These are phyloP conservation scores for Eucalyptus albens DNA, from an alignment of 345 rosid genomes.

Conservation along the genomic window DNA sequence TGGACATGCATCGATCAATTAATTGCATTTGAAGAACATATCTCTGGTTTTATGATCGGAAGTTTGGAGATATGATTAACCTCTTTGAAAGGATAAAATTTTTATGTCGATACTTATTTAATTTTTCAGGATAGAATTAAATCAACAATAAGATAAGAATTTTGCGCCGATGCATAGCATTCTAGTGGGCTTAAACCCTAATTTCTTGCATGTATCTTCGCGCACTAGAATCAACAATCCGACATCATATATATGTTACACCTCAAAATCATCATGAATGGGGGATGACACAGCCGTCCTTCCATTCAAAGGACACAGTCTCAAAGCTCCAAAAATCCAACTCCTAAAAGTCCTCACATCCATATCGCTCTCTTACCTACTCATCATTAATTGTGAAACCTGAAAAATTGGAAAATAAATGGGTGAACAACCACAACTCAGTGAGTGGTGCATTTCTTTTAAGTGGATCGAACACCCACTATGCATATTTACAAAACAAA, in stretches of 20 bases:
- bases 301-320: no score
- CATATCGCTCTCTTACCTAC: accelerated
- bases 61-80: not conserved
- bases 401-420: no score
- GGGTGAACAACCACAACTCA: no score
- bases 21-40: not conserved
- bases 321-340: no score
- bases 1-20: not conserved
- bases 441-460: accelerated
- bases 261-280: no score
- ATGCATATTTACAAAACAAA: no score
- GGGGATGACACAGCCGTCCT: accelerated
- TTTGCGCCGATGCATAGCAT: not conserved
- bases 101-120: not conserved
- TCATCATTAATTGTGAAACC: no score
- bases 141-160: not conserved
- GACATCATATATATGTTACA: no score
- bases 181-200: no score
- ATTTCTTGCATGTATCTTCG: not conserved
- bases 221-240: not conserved
- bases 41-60: not conserved
- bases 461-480: no score
- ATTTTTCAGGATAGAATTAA: not conserved
- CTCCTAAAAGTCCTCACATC: no score
- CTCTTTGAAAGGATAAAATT: not conserved